A percentile compares a stretch with the other conserved stretches of the same genome.
Evolutionary conservation across 2,329 filamentous ascomycete species (phyloP).

Genomic region (Trichothecium sympodiale): DNA sequence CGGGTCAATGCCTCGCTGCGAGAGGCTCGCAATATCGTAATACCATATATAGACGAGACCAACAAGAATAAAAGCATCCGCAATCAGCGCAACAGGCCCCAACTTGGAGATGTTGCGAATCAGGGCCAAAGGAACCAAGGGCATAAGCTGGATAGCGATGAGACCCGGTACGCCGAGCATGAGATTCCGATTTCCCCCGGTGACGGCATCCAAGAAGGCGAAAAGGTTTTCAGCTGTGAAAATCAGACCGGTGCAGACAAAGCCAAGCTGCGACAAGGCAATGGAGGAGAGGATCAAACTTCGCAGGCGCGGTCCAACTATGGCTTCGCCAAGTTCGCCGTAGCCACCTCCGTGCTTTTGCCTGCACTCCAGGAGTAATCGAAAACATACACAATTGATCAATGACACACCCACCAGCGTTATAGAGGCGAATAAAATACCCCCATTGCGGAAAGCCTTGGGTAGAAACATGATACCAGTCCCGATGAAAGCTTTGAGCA

Average conservation of each 20-base stretch:
- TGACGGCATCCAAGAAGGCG: conserved; percentile 55
- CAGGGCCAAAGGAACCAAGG: conserved; percentile 55
- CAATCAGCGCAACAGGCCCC: conserved; percentile 55
- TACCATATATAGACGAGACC: conserved; percentile 65
- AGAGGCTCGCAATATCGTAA: conserved; percentile 51
- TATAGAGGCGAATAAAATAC: conserved; percentile 62
- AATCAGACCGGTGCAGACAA: conserved; percentile 67
- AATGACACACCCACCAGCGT: conserved; percentile 54
- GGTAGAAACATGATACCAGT: conserved; percentile 76
- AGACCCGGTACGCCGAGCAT: conserved; percentile 40
- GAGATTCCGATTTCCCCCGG: conserved; percentile 34
- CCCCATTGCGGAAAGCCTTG: conserved; percentile 69
- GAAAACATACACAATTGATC: conserved; percentile 61
- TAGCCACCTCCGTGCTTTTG: conserved; percentile 57
- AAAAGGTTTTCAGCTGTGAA: conserved; percentile 66
- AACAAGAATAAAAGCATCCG: conserved; percentile 61
- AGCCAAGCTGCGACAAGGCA: conserved; percentile 64
- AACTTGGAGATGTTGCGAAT: conserved; percentile 69
- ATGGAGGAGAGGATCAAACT: conserved; percentile 58
- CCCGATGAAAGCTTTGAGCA: conserved; percentile 69
- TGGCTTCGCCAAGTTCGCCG: conserved; percentile 59
- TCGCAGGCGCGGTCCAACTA: conserved; percentile 53
- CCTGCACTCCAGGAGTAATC: conserved; percentile 58
- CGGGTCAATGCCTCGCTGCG: conserved; percentile 42
- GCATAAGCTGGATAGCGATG: conserved; percentile 54